phyloP scores from a whole-genome alignment of 495 filamentous ascomycete species.

The Tuber microsphaerosporum region DNA sequence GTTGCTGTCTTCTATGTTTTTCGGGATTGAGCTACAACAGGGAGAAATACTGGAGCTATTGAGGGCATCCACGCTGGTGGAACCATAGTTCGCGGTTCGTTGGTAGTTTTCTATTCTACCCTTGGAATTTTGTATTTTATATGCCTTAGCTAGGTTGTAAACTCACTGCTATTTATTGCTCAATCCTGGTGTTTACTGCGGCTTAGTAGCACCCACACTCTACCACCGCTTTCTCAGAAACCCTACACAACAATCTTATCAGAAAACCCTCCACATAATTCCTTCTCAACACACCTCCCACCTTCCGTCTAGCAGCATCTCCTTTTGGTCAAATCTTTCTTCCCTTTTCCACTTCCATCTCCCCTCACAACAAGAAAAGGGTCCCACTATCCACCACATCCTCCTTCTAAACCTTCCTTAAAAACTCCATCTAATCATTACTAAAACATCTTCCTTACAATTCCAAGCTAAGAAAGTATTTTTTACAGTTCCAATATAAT shows the following conservation, averaged over 20 bases:
- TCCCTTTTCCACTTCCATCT: neutral
- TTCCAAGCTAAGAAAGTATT: neutral
- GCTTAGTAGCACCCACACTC: neutral
- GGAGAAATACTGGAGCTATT: neutral
- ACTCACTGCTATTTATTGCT: neutral
- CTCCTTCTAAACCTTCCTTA: neutral
- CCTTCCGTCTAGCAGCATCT: neutral
- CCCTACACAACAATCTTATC: neutral
- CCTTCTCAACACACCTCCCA: neutral
- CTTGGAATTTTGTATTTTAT: neutral
- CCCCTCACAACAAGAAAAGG: neutral
- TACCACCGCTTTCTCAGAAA: neutral
- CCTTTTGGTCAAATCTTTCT: neutral
- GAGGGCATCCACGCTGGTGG: neutral
- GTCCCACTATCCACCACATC: neutral
- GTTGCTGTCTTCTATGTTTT: neutral
- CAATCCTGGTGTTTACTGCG: neutral
- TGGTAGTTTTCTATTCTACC: neutral
- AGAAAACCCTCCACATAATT: neutral
- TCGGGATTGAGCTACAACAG: neutral
- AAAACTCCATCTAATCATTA: neutral
- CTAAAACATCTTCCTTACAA: neutral
- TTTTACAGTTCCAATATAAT: neutral
- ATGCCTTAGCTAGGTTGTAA: neutral
- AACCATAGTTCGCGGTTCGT: neutral